phyloP scores from a whole-genome alignment of 208 protist species.

The Leishmania lainsoni region DNA sequence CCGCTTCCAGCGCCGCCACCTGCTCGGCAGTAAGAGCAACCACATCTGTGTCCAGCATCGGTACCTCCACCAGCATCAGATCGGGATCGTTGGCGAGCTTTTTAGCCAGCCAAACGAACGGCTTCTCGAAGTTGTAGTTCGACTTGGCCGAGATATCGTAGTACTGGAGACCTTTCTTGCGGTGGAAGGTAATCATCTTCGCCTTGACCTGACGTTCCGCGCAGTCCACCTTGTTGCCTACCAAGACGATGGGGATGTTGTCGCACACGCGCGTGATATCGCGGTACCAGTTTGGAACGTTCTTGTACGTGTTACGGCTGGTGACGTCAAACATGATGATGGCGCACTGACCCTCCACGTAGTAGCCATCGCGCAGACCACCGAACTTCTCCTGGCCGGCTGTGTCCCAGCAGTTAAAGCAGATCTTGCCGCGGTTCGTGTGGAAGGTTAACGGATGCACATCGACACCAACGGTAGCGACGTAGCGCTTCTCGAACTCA shows the following conservation, averaged over 20 bases:
- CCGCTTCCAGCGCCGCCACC: slow-evolving; percentile 81
- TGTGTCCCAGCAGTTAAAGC: slow-evolving; percentile 99
- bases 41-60: slow-evolving; percentile 74
- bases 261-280: slow-evolving; percentile 99
- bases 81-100: slow-evolving; percentile 96
- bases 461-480: slow-evolving; percentile 95
- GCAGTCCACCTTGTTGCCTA: slow-evolving; percentile 99
- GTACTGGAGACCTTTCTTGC: slow-evolving; percentile 99
- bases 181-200: slow-evolving; percentile 99
- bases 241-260: slow-evolving; percentile 99
- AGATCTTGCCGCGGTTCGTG: slow-evolving; percentile 98
- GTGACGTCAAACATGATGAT: slow-evolving; percentile 99
- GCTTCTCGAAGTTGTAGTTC: slow-evolving; percentile 99
- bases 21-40: slow-evolving; percentile 80
- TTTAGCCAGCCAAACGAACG: slow-evolving; percentile 99
- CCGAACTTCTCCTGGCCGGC: slow-evolving; percentile 99
- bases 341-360: slow-evolving; percentile 99
- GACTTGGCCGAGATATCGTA: slow-evolving; percentile 99
- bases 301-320: slow-evolving; percentile 99
- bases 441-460: slow-evolving; percentile 99
- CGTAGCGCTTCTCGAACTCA: slow-evolving; percentile 99
- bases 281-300: slow-evolving; percentile 99
- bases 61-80: slow-evolving; percentile 94
- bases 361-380: slow-evolving; percentile 99
- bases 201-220: slow-evolving; percentile 99